Base-by-base conservation (phyloP, 192 early-diverging fungal species). In the Powellomyces hirtus region DNA sequence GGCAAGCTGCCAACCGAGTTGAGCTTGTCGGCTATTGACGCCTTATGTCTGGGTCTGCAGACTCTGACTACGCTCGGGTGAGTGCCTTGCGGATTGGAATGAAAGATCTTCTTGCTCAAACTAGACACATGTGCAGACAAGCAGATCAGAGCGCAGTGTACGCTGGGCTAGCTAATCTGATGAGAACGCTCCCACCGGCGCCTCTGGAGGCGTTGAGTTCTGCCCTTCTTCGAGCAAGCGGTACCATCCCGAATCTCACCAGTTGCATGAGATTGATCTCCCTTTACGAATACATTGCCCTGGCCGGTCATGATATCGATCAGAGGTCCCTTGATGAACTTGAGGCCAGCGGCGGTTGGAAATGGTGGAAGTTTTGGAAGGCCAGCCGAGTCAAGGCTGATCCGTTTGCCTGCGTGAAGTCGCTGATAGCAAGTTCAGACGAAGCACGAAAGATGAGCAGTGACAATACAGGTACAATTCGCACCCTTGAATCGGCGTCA, bases 1-100 rank as follows among this genome's bases (percentile, higher is more conserved):
- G 63, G 63, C 8, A 53, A 24, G 11, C 33, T 65, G 49, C 22
- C 49, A 7, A 24, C 35, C 63, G 49, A 65, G 14, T 34, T 26
- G 24, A 49, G 53, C 35, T 22, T 65, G 29, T 10, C 31, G n/a
- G 63, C 63, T 20, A 14, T 65, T 0, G 63, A 65, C 16, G 24
- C 24, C n/a, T 34, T 65, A 16, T 52, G 46, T 31, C 10, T 37
- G 22, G 46, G 31, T 26, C 63, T 65, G 22, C 31, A 1, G 24
- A 35, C 16, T 18, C 26, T 65, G 18, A 30, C 31, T 24, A 27
- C 38, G 8, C 26, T 62, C 38, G 42, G 40, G 61, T 62, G 26
- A 27, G 16, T 45, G 44, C 26, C 1, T 0, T 27, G 13, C 18
- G 29, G 38, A 0, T 18, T 24, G 14, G n/a, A 49, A n/a, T n/a